phyloP scores from a whole-genome alignment of 2,329 filamentous ascomycete genomes.

The Arthrobotrys pseudoclavata region DNA sequence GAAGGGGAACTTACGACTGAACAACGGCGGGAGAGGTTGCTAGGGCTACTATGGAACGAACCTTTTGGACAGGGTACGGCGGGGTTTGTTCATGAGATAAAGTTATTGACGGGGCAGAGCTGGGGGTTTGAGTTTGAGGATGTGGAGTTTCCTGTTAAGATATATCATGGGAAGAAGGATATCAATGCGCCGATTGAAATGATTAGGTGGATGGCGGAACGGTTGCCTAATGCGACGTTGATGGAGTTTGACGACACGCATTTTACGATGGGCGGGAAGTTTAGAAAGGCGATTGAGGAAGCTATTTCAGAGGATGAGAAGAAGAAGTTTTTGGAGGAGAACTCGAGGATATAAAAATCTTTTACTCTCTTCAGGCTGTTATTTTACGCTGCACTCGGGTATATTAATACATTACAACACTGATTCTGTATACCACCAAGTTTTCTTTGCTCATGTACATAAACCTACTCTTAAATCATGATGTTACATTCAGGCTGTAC shows the following conservation, averaged over 20 bases:
- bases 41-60: slow-evolving; percentile 61
- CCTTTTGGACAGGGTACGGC: slow-evolving; percentile 63
- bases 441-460: neutral
- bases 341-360: neutral
- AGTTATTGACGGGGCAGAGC: slow-evolving; percentile 62
- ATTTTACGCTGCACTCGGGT: too few species aligned
- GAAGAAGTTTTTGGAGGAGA: neutral
- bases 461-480: neutral
- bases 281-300: slow-evolving; percentile 17
- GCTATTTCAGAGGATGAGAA: slow-evolving; percentile 35
- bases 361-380: neutral
- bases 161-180: slow-evolving; percentile 64
- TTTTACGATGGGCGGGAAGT: slow-evolving; percentile 62
- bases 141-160: slow-evolving; percentile 62
- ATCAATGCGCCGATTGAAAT: slow-evolving; percentile 64
- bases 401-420: too few species aligned
- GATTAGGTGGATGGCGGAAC: slow-evolving; percentile 66
- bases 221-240: slow-evolving; percentile 65
- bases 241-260: slow-evolving; percentile 66
- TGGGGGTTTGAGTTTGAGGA: slow-evolving; percentile 65
- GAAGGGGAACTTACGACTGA: slow-evolving; percentile 27
- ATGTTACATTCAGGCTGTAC: too few species aligned
- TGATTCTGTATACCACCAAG: too few species aligned
- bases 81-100: slow-evolving; percentile 63
- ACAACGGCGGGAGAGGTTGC: slow-evolving; percentile 56